A percentile compares a stretch with the other conserved stretches of the same genome.
Evolutionary conservation across 129 eudicot species (phyloP).

Genomic region (Dittrichia graveolens): DNA sequence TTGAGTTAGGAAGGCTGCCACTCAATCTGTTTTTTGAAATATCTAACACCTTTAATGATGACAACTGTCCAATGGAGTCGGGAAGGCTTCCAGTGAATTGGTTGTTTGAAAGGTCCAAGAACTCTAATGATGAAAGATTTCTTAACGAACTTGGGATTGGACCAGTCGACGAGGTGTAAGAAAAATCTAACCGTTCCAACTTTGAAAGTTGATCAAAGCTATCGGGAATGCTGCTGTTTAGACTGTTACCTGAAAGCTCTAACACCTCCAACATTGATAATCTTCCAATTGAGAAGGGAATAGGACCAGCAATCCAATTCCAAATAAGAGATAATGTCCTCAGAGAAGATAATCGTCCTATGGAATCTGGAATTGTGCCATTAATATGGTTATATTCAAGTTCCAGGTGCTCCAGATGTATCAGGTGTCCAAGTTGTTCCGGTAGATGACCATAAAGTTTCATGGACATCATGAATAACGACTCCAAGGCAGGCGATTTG

Average conservation of each 20-base stretch:
- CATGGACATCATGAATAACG: not conserved
- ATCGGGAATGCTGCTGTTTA: not conserved
- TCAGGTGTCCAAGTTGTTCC: not conserved
- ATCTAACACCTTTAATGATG: too few species aligned
- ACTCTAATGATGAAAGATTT: too few species aligned
- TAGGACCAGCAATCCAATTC: conserved; percentile 14
- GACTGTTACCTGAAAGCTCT: not conserved
- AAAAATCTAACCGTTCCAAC: not conserved
- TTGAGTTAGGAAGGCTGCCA: too few species aligned
- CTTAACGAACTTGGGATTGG: too few species aligned
- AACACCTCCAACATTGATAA: conserved; percentile 23
- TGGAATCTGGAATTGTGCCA: not conserved
- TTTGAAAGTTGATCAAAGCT: conserved; percentile 29
- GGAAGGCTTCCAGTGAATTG: too few species aligned
- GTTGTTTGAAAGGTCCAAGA: too few species aligned
- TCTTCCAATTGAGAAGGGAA: conserved; percentile 22
- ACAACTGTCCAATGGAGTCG: too few species aligned
- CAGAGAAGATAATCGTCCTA: not conserved
- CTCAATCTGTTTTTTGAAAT: too few species aligned
- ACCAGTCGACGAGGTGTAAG: conserved; percentile 1
- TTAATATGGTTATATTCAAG: not conserved
- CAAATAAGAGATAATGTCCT: not conserved
- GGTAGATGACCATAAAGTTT: conserved; percentile 23
- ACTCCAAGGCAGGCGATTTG: conserved; percentile 28
- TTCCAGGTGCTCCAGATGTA: conserved; percentile 3